These are phyloP conservation scores for Epichloe baconii DNA, from an alignment of 2,329 filamentous ascomycete species.

Conservation along the genomic window DNA sequence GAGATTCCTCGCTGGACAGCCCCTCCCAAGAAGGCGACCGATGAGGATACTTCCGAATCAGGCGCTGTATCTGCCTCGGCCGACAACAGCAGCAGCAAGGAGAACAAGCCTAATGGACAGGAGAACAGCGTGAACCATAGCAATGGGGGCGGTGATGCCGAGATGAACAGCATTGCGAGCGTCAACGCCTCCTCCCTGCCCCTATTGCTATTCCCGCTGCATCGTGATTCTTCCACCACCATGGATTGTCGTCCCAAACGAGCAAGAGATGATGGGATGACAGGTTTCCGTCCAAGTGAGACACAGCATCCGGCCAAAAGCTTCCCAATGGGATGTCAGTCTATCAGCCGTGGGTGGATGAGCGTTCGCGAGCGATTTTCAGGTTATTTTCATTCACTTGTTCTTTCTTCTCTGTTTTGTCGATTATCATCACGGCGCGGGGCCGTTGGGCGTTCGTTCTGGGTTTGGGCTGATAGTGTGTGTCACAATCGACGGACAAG, in stretches of 20 bases:
- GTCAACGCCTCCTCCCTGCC: constrained; percentile 37
- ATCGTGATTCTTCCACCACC: constrained; percentile 15
- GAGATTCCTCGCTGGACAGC: constrained; percentile 72
- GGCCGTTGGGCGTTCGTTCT: constrained; percentile 2
- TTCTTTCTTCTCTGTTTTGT: neutral
- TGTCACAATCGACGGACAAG: neutral
- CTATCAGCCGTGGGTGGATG: neutral
- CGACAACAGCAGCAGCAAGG: constrained; percentile 44
- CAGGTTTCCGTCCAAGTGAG: neutral
- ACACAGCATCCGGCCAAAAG: neutral
- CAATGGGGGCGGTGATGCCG: constrained; percentile 32
- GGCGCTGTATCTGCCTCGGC: constrained; percentile 32
- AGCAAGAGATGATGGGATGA: neutral
- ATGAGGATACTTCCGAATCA: constrained; percentile 33
- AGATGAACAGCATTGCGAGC: constrained; percentile 40
- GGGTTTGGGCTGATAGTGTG: neutral
- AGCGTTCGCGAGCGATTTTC: neutral
- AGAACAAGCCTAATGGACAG: constrained; percentile 48
- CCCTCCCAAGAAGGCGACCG: constrained; percentile 41
- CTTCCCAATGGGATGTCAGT: neutral
- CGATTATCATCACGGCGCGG: neutral
- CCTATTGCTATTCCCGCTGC: constrained; percentile 34
- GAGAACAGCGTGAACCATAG: constrained; percentile 34
- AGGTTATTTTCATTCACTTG: neutral
- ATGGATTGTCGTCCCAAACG: neutral